phyloP scores from a whole-genome alignment of 2,329 filamentous ascomycete species.

The Diaporthe nobilis region DNA sequence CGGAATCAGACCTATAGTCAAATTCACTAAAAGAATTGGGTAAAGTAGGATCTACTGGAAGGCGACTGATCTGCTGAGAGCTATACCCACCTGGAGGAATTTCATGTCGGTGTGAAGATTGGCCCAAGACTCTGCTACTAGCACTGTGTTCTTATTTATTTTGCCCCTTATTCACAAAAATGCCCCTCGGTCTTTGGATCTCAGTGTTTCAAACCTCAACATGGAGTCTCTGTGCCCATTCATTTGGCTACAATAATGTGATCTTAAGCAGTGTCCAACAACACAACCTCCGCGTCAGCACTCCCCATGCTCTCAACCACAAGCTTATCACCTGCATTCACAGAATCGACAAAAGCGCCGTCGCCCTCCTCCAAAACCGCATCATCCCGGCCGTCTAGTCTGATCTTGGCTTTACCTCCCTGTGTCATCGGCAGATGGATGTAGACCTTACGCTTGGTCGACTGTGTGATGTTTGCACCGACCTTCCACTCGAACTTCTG shows the following conservation, averaged over 20 bases:
- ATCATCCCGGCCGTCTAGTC: constrained; percentile 75
- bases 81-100: no score
- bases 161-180: no score
- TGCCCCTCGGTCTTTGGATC: no score
- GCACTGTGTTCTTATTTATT: no score
- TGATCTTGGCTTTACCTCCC: constrained; percentile 79
- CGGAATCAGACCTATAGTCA: neutral
- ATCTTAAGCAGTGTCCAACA: constrained; percentile 66
- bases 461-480: constrained; percentile 65
- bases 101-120: no score
- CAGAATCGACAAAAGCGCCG: constrained; percentile 79
- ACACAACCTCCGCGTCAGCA: constrained; percentile 77
- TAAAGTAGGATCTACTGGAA: neutral
- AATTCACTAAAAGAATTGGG: neutral
- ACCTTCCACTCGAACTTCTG: constrained; percentile 79
- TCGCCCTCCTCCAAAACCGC: constrained; percentile 82
- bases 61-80: neutral
- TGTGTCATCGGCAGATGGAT: constrained; percentile 86
- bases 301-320: constrained; percentile 77
- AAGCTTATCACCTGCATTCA: constrained; percentile 75
- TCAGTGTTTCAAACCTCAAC: neutral
- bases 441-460: constrained; percentile 79
- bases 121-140: no score
- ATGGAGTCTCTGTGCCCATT: neutral
- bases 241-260: neutral